Evolutionary conservation across 2,329 filamentous ascomycete genomes (phyloP), one percentile per base, ranked within the genome.

Genomic region (Colletotrichum sp.): DNA sequence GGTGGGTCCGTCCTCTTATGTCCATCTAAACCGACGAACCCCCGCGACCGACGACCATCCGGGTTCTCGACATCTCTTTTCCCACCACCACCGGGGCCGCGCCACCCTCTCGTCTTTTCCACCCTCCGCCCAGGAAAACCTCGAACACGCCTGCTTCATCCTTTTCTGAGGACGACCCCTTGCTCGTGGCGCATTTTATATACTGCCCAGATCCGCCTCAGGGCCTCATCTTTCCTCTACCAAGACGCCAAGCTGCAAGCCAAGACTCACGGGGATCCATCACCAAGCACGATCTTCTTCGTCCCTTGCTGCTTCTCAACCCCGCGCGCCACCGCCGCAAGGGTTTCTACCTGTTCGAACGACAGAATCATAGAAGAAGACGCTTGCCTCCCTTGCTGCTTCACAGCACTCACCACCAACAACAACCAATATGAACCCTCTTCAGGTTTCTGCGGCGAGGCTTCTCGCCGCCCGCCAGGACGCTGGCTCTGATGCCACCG

Each of bases 201-300:
- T 71, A 67, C 68, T 47, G 55, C 63, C 62, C 62, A 29, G 24
- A 27, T 33, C 62, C 71, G 55, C 63, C 43, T 43, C 8, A 8
- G 57, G 66, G 68, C 62, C 68, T 66, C 34, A 57, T 16, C 24
- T 43, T 47, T 31, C 16, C 18, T 62, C 12, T 63, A 66, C 57
- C 63, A 71, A 72, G 72, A 74, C 72, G 72, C 72, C 72, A 72
- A 72, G 72, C 72, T 63, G 72, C 63, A 36, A 74, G 62, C 72
- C 72, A 62, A 74, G 72, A 72, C 72, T 16, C 38, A 29, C 55
- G 33, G 67, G 63, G 57, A 59, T 38, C 63, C 63, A 67, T 72
- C 34, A 59, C 24, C 21, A 62, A 29, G 21, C 51, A 68, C 21
- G 12, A 34, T 31, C 38, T 47, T 36, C 57, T 6, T 36, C 43